phyloP scores from a whole-genome alignment of 441 rosid genomes.

The Mallotus japonicus region DNA sequence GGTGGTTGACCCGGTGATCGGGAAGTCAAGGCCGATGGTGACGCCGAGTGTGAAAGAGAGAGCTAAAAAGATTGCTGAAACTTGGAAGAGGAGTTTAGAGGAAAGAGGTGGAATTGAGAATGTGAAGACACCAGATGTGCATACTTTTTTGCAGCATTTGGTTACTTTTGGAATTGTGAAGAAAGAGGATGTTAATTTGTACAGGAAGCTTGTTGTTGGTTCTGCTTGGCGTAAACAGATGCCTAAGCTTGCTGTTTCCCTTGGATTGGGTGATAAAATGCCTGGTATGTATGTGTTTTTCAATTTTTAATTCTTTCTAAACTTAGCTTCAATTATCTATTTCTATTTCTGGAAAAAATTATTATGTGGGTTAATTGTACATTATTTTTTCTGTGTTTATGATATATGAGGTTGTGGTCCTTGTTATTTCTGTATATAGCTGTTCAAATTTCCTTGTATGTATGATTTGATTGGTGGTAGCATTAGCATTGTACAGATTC shows the following conservation, averaged over 20 bases:
- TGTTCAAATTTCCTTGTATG: too few relatives aligned
- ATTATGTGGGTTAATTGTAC: background rate
- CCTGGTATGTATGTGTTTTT: constrained; percentile 55
- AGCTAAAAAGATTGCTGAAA: constrained; percentile 81
- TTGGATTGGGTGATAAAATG: constrained; percentile 88
- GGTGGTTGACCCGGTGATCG: constrained; percentile 83
- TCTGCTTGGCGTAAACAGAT: constrained; percentile 98
- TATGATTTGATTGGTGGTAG: too few relatives aligned
- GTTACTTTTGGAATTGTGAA: constrained; percentile 91
- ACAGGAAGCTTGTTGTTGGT: constrained; percentile 83
- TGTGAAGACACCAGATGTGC: constrained; percentile 95
- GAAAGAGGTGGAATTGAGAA: constrained; percentile 91
- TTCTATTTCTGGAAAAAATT: background rate
- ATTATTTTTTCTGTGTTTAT: background rate
- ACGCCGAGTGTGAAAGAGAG: constrained; percentile 67
- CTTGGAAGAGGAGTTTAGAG: constrained; percentile 86
- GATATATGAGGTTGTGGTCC: background rate
- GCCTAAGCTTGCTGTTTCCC: constrained; percentile 94
- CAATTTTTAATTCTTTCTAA: background rate
- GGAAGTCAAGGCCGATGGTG: constrained; percentile 69
- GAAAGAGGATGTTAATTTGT: constrained; percentile 70
- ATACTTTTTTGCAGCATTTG: constrained; percentile 91
- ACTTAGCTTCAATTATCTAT: background rate
- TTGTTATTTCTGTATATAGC: too few relatives aligned
- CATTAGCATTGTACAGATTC: too few relatives aligned